Evolutionary conservation across 2,329 filamentous ascomycete species (phyloP).

Genomic region (Fusarium decemcellulare): DNA sequence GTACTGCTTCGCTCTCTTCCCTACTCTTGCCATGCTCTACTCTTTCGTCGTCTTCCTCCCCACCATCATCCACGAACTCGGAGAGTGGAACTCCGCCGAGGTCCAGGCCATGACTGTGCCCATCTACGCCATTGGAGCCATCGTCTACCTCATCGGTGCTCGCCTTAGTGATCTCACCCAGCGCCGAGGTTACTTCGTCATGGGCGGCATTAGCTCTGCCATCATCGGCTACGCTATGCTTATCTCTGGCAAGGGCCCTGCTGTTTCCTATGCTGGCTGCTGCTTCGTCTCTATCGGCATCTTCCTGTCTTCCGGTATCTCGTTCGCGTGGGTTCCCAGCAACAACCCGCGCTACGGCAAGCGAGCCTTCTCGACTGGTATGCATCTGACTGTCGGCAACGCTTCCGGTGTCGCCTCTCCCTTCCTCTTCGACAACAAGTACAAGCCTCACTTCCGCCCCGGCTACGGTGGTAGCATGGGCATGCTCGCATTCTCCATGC

Average conservation of each 20-base stretch:
- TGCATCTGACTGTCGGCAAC: conserved; percentile 75
- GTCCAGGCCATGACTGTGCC: conserved; percentile 79
- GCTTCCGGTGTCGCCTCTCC: conserved; percentile 73
- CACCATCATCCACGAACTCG: conserved; percentile 76
- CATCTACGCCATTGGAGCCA: conserved; percentile 74
- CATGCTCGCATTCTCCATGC: conserved; percentile 56
- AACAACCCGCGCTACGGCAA: conserved; percentile 77
- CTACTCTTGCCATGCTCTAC: conserved; percentile 76
- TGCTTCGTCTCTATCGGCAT: conserved; percentile 72
- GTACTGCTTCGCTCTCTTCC: conserved; percentile 73
- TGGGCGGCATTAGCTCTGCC: conserved; percentile 63
- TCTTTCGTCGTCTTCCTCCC: conserved; percentile 78
- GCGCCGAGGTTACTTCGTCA: conserved; percentile 68
- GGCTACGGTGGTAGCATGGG: conserved; percentile 67
- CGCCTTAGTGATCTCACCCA: conserved; percentile 71
- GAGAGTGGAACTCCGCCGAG: conserved; percentile 67
- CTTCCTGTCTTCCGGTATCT: conserved; percentile 59
- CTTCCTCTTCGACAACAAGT: conserved; percentile 64
- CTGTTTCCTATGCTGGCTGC: conserved; percentile 73
- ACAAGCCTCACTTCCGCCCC: conserved; percentile 62
- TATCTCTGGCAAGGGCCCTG: conserved; percentile 66
- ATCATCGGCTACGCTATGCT: conserved; percentile 73
- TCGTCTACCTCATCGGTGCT: conserved; percentile 71
- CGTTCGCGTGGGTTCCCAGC: conserved; percentile 60
- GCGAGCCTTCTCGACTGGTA: conserved; percentile 71